Conservation (phyloP, 495 filamentous ascomycete genomes). For the Aspergillus egyptiacus region DNA sequence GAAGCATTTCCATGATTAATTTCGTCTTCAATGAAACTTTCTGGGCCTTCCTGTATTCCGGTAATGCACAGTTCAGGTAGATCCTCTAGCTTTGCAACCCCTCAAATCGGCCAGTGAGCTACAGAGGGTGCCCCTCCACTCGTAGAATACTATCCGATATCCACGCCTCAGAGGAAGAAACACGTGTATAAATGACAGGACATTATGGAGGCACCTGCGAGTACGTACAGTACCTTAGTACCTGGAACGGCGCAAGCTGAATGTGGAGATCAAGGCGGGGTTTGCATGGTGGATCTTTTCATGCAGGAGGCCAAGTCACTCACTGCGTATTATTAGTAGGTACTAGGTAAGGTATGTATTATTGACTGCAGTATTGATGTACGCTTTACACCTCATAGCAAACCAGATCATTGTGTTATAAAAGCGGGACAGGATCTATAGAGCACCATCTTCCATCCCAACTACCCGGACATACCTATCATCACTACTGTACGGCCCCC, state of each 20-base stretch:
- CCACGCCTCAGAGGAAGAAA: not conserved
- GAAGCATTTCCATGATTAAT: conserved; percentile 12
- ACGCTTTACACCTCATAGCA: not conserved
- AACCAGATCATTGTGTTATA: not conserved
- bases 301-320: not conserved
- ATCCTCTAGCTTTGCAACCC: too few relatives aligned
- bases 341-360: too few relatives aligned
- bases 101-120: too few relatives aligned
- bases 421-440: not conserved
- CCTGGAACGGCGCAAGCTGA: not conserved
- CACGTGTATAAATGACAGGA: not conserved
- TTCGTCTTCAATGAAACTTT: not conserved
- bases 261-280: not conserved
- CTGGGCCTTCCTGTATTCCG: not conserved
- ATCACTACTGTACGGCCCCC: too few relatives aligned
- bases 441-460: not conserved
- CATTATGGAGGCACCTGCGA: too few relatives aligned
- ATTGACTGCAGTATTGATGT: too few relatives aligned
- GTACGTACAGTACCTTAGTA: not conserved
- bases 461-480: too few relatives aligned
- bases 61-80: not conserved
- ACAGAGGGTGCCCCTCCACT: too few relatives aligned
- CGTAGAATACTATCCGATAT: too few relatives aligned
- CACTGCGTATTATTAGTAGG: too few relatives aligned
- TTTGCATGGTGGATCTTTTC: not conserved